These are phyloP conservation scores for Hansenula anomala DNA, from an alignment of 1,139 yeast species.

Conservation along the genomic window DNA sequence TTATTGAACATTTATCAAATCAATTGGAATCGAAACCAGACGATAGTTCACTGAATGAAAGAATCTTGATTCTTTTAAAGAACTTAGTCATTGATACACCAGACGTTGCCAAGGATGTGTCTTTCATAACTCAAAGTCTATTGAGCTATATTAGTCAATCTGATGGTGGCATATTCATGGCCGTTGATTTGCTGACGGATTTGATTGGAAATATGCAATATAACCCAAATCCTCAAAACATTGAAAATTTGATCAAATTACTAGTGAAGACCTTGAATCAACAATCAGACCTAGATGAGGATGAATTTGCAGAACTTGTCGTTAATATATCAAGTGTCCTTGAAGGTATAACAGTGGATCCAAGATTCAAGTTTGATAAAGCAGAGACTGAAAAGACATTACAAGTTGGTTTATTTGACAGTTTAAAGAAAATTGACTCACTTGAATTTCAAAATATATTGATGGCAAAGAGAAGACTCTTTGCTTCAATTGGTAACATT, in stretches of 20 bases:
- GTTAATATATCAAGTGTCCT: constrained; percentile 12
- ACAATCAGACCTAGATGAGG: constrained; percentile 15
- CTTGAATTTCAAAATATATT: constrained; percentile 16
- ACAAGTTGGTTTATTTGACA: constrained; percentile 7
- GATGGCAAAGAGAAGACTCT: constrained; percentile 16
- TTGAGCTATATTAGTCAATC: constrained; percentile 6
- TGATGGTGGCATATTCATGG: constrained; percentile 9
- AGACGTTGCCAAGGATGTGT: constrained; percentile 6
- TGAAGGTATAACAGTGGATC: constrained; percentile 16
- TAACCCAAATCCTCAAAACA: constrained; percentile 3
- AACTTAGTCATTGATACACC: constrained; percentile 19
- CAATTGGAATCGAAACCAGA: constrained; percentile 14
- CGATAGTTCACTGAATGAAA: constrained; percentile 17
- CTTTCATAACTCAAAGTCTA: constrained; percentile 9
- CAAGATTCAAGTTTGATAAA: constrained; percentile 9
- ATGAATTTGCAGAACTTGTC: constrained; percentile 17
- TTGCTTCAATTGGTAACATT: constrained; percentile 20
- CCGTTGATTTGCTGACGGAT: constrained; percentile 16
- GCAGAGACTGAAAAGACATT: constrained; percentile 7
- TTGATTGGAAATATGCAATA: constrained; percentile 8
- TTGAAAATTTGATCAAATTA: constrained; percentile 9
- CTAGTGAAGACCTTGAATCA: constrained; percentile 2
- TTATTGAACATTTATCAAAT: constrained; percentile 8
- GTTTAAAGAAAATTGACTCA: constrained; percentile 4
- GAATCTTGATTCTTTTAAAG: constrained; percentile 14